Evolutionary conservation across 495 filamentous ascomycete genomes (phyloP).

Genomic region (Podospora conica): DNA sequence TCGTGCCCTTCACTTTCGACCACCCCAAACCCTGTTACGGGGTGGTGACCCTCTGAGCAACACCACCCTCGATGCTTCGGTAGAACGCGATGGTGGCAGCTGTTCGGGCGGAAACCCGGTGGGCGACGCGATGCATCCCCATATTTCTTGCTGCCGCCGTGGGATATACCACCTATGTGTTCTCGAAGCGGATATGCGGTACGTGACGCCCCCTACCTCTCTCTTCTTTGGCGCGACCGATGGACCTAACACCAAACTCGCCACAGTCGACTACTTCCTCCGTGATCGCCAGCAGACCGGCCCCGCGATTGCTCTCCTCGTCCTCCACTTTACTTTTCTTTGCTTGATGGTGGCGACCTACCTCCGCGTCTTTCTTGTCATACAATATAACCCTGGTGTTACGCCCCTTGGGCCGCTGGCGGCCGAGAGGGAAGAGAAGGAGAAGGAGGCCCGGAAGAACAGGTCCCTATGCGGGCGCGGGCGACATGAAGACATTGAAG

Average conservation of each 20-base stretch:
- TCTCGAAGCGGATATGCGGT: conserved; percentile 41
- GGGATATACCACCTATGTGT: conserved; percentile 36
- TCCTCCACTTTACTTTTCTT: conserved; percentile 64
- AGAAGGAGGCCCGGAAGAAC: conserved; percentile 13
- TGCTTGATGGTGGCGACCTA: conserved; percentile 61
- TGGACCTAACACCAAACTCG: not conserved
- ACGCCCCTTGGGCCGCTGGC: conserved; percentile 52
- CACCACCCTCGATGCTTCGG: not conserved
- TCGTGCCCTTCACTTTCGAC: not conserved
- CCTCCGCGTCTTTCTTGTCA: conserved; percentile 57
- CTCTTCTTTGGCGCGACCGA: not conserved
- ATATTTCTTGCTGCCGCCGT: conserved; percentile 32
- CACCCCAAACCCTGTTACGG: not conserved
- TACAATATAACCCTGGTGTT: conserved; percentile 63
- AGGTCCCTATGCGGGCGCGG: conserved; percentile 4
- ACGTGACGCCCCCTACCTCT: conserved; percentile 12
- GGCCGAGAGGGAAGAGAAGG: conserved; percentile 9
- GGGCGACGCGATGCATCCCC: conserved; percentile 39
- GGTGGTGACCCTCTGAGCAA: not conserved
- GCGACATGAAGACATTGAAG: conserved; percentile 35
- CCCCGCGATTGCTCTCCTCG: conserved; percentile 61
- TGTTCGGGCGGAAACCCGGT: conserved; percentile 36
- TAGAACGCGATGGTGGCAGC: conserved; percentile 26
- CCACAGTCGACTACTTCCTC: conserved; percentile 59
- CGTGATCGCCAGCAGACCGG: conserved; percentile 43